Evolutionary conservation across 345 rosid genomes (phyloP).

Genomic region (Aegle marmelos): DNA sequence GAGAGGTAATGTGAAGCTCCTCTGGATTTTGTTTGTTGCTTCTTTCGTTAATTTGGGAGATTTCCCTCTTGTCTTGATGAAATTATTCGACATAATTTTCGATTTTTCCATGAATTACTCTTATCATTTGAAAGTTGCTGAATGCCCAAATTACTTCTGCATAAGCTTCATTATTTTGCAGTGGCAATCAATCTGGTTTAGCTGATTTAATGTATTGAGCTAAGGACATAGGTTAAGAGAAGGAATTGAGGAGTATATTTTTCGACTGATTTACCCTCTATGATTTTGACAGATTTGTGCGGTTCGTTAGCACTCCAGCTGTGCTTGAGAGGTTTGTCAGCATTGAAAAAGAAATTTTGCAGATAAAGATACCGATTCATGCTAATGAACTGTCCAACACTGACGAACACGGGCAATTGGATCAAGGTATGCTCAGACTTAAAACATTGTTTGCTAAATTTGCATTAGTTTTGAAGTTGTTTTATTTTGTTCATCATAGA

Average conservation of each 20-base stretch:
- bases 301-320: constrained; percentile 82
- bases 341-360: constrained; percentile 71
- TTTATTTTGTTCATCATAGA: not conserved
- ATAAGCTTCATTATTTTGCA: not conserved
- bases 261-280: not conserved
- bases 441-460: not conserved
- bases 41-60: not conserved
- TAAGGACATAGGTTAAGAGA: not conserved
- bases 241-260: not conserved
- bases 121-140: not conserved
- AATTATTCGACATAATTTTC: not conserved
- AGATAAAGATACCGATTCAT: constrained; percentile 65
- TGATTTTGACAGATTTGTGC: constrained; percentile 57
- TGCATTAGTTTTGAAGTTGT: constrained; percentile 3
- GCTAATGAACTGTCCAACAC: constrained; percentile 43
- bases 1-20: constrained; percentile 44
- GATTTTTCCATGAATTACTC: not conserved
- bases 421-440: constrained; percentile 40
- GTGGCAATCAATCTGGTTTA: not conserved
- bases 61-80: not conserved
- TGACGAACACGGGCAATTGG: constrained; percentile 25
- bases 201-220: not conserved
- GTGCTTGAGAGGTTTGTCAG: constrained; percentile 80
- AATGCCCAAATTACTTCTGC: not conserved
- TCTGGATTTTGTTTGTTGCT: not conserved